These are phyloP conservation scores for Luzula sylvatica DNA, from an alignment of 176 grass and related monocot genomes.

Conservation along the genomic window DNA sequence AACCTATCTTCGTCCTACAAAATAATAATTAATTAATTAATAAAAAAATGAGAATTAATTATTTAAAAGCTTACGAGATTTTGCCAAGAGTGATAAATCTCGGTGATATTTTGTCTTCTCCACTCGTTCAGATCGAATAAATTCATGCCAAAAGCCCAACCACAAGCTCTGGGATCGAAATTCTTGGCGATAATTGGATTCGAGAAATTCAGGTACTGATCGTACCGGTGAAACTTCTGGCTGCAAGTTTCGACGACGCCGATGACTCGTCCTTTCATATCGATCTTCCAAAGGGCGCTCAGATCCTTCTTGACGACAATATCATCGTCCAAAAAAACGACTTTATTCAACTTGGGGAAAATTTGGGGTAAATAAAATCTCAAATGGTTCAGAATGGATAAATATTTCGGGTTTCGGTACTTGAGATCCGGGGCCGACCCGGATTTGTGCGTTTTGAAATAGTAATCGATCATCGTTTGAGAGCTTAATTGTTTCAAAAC, in stretches of 20 bases:
- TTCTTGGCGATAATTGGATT: slow-evolving; percentile 67
- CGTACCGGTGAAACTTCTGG: slow-evolving; percentile 62
- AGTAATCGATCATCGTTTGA: slow-evolving; percentile 77
- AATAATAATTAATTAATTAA: background rate
- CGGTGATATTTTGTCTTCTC: slow-evolving; percentile 65
- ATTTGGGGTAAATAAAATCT: slow-evolving; percentile 80
- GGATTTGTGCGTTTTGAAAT: slow-evolving; percentile 47
- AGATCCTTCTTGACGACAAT: slow-evolving; percentile 78
- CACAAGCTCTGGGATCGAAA: slow-evolving; percentile 58
- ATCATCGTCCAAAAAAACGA: slow-evolving; percentile 89
- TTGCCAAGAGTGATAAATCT: slow-evolving; percentile 69
- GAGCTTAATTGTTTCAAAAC: slow-evolving; percentile 67
- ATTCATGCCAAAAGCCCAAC: slow-evolving; percentile 97
- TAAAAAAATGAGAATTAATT: slow-evolving; percentile 1
- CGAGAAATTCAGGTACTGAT: slow-evolving; percentile 87
- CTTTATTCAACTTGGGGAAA: slow-evolving; percentile 67
- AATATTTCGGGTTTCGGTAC: slow-evolving; percentile 84
- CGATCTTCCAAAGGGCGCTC: slow-evolving; percentile 62
- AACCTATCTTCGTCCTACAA: slow-evolving; percentile 54
- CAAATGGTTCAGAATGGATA: slow-evolving; percentile 81
- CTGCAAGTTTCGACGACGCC: slow-evolving; percentile 83
- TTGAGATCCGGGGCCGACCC: slow-evolving; percentile 55
- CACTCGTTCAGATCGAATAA: slow-evolving; percentile 82
- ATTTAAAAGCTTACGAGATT: slow-evolving; percentile 41
- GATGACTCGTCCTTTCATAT: slow-evolving; percentile 75